phyloP scores from a whole-genome alignment of 2,329 filamentous ascomycete genomes.

The Acarospora socialis region DNA sequence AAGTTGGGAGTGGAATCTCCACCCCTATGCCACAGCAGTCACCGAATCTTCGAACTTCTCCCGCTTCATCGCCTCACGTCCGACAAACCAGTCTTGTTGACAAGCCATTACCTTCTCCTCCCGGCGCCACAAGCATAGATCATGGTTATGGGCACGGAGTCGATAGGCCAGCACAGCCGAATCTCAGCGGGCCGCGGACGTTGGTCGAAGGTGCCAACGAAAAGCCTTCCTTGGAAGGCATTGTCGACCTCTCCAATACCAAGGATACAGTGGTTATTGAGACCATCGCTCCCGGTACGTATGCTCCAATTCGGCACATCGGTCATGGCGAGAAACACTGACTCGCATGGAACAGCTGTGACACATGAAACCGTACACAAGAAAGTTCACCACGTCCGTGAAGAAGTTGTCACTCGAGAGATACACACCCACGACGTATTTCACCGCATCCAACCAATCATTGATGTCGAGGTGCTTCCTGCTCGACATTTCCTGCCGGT shows the following conservation, averaged over 20 bases:
- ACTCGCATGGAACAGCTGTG: slow-evolving; percentile 35
- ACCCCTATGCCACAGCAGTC: not conserved
- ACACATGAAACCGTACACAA: slow-evolving; percentile 35
- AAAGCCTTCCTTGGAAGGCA: slow-evolving; percentile 4
- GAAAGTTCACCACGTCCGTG: slow-evolving; percentile 30
- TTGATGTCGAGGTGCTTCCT: slow-evolving; percentile 39
- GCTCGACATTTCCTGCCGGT: slow-evolving; percentile 30
- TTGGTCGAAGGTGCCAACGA: not conserved
- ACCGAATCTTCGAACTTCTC: not conserved
- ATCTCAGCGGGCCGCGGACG: not conserved
- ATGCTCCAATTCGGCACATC: not conserved
- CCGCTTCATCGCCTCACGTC: slow-evolving; percentile 2
- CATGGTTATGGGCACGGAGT: too few relatives aligned
- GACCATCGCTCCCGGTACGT: slow-evolving; percentile 12
- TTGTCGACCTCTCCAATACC: slow-evolving; percentile 11
- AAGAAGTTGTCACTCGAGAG: slow-evolving; percentile 37
- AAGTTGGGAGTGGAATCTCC: slow-evolving; percentile 5
- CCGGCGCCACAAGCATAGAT: not conserved
- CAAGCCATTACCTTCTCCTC: slow-evolving; percentile 5
- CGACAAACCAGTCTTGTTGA: slow-evolving; percentile 1
- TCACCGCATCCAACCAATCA: slow-evolving; percentile 38
- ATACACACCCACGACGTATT: slow-evolving; percentile 40
- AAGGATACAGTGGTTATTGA: slow-evolving; percentile 11
- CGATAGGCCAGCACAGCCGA: too few relatives aligned
- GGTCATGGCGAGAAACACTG: too few relatives aligned